Base-by-base conservation (phyloP, 169 alveolate genomes). In the Condylostoma magnum region DNA sequence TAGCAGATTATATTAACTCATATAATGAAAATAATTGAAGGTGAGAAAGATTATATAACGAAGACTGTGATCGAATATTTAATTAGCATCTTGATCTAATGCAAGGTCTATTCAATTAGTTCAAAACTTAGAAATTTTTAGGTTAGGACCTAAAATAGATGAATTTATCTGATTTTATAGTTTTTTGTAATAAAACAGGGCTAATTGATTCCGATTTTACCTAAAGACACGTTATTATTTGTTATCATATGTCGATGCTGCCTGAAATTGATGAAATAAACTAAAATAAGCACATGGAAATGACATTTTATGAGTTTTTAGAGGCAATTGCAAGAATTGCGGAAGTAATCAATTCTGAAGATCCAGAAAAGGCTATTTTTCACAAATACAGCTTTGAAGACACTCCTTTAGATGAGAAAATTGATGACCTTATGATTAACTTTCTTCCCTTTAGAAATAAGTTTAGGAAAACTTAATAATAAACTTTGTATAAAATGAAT, bases 261-360 rank as follows among this genome's bases (percentile, higher is more conserved):
- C 34, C 71, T 1, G 10, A 38, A 36, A 41, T 38, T 37, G 71
- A 58, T 27, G 71, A 58, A 38, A 58, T 58, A 20, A 37, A 18
- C 37, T n/a, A 15, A 8, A 38, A 38, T 15, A n/a, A 8, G 18
- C 37, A 37, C 41, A 37, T 58, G 55, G 37, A 37, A n/a, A 41
- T 41, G 20, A 6, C 15, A 18, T 58, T 33, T 18, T 33, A 37
- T 1, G 71, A 58, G 33, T 58, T 41, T 41, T 41, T 58, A 12
- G 71, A 58, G 1, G 71, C 71, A 1, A 15, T 33, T 10, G 53
- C 56, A n/a, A 58, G 71, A 58, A 15, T 58, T 12, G 8, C 71
- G 8, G 71, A 58, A 8, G 0, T 36, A 22, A 12, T 36, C 10
- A n/a, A 55, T 12, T 55, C 68, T 20, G 22, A 15, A 15, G 47